Evolutionary conservation across 2,329 filamentous ascomycete genomes (phyloP).

Genomic region (Thelonectria rubi): DNA sequence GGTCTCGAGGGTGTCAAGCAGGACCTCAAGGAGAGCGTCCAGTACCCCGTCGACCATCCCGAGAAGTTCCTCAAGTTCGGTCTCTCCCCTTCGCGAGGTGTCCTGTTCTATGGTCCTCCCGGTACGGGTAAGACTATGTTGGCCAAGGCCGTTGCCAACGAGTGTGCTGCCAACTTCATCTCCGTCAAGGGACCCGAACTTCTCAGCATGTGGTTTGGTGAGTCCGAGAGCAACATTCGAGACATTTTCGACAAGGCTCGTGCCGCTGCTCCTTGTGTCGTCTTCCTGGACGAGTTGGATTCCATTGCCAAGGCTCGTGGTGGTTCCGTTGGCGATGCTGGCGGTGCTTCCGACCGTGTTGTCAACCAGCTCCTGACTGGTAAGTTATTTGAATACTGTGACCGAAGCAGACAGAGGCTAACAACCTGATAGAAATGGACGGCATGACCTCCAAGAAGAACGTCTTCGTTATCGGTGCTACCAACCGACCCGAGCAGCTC

Average conservation of each 20-base stretch:
- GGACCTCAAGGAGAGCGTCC: conserved; percentile 97
- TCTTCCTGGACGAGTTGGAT: conserved; percentile 98
- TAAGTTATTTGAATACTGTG: conserved; percentile 55
- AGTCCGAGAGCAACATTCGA: conserved; percentile 99
- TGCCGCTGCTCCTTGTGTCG: conserved; percentile 95
- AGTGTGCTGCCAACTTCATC: conserved; percentile 99
- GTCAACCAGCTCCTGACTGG: conserved; percentile 99
- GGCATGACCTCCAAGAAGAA: conserved; percentile 99
- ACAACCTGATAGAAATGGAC: conserved; percentile 81
- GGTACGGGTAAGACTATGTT: conserved; percentile 99
- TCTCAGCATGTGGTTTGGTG: conserved; percentile 99
- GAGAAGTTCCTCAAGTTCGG: conserved; percentile 99
- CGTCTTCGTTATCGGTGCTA: conserved; percentile 98
- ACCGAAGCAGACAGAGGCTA: conserved; percentile 48
- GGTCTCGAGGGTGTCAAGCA: conserved; percentile 98
- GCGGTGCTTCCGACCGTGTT: conserved; percentile 98
- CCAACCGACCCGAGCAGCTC: conserved; percentile 98
- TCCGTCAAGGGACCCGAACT: conserved; percentile 98
- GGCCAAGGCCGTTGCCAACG: conserved; percentile 98
- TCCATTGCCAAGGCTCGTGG: conserved; percentile 99
- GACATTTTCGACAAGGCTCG: conserved; percentile 99
- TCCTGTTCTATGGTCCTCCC: conserved; percentile 97
- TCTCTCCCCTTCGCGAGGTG: conserved; percentile 96
- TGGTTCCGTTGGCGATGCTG: conserved; percentile 93
- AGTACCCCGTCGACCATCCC: conserved; percentile 98